Evolutionary conservation across 768 basidiomycete species (phyloP), one percentile per base, ranked within the genome.

Genomic region (Trametes cingulata): DNA sequence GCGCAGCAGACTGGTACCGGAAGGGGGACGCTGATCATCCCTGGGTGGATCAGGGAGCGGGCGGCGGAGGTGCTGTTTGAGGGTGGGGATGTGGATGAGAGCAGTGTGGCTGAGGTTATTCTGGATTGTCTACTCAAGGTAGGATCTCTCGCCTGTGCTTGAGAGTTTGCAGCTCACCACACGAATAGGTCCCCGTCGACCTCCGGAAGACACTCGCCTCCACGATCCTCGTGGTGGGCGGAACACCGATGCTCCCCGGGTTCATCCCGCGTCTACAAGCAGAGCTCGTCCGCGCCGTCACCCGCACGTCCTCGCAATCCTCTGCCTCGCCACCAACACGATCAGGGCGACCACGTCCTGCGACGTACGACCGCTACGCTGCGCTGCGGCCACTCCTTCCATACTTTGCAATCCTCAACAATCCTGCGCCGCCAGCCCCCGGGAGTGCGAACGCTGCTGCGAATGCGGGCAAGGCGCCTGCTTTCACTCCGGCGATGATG

Each of bases 11-110:
- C 78, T 13, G 88, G 89, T 0, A 88, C 88, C 1, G 91, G 91
- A 2, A 76, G 81, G 8, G 93, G 91, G 0, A 93, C 88, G 0
- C 72, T 97, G 46, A 78, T 91, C 45, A 84, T 98, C 43, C 96
- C 96, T 1, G 96, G 96, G 2, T 99, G 97, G 97, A 81, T 99
- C 40, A 76, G 96, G 42, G 96, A 98, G 71, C 81, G 95, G 14
- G 90, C 90, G 0, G 86, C 95, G 1, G 97, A 98, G 72, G 82
- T 96, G 6, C 76, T 98, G 10, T 98, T 97, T 62, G 91, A 93
- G 69, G 87, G 88, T 0, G 92, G 91, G 6, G 93, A 95, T 65
- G 86, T 93, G 10, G 94, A 96, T 66, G 91, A 94, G 73, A 82
- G 82, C 61, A 93, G 90, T 61, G 76, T 95, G 7, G 90, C 92